Evolutionary conservation across 805 yeast species (phyloP).

Genomic region (Kluyveromyces wickerhamii): DNA sequence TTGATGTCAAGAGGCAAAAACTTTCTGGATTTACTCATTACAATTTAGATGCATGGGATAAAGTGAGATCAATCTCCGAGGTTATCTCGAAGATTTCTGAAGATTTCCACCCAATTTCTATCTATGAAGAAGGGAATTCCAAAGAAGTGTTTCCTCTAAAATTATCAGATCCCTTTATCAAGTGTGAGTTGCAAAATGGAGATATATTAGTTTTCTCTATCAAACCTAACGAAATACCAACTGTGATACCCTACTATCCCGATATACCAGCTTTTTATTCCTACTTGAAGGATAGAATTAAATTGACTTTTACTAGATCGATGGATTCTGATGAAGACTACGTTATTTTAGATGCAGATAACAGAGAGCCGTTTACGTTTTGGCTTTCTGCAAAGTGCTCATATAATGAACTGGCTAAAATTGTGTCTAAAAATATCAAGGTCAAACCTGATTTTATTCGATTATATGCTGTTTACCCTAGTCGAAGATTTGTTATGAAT

Average conservation of each 20-base stretch:
- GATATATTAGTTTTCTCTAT: conserved; percentile 45
- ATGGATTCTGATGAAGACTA: conserved; percentile 22
- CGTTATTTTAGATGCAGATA: conserved; percentile 13
- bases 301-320: conserved; percentile 37
- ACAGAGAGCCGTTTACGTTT: conserved; percentile 37
- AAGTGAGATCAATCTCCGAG: conserved; percentile 35
- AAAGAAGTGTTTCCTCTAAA: conserved; percentile 13
- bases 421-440: conserved; percentile 46
- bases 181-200: conserved; percentile 56
- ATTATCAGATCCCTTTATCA: conserved; percentile 35
- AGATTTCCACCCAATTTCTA: conserved; percentile 29
- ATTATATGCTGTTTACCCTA: conserved; percentile 53
- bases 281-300: conserved; percentile 53
- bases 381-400: conserved; percentile 61
- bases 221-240: conserved; percentile 9
- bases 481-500: conserved; percentile 45
- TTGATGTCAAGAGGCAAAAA: conserved; percentile 47
- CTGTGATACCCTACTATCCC: conserved; percentile 28
- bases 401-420: conserved; percentile 53
- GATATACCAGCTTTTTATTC: conserved; percentile 41
- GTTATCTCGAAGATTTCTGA: conserved; percentile 37
- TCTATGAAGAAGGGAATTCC: conserved; percentile 57
- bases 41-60: conserved; percentile 41
- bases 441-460: conserved; percentile 57
- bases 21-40: conserved; percentile 62